These are phyloP conservation scores for Neolentinus lepideus DNA, from an alignment of 1,284 basidiomycete genomes.

Conservation along the genomic window DNA sequence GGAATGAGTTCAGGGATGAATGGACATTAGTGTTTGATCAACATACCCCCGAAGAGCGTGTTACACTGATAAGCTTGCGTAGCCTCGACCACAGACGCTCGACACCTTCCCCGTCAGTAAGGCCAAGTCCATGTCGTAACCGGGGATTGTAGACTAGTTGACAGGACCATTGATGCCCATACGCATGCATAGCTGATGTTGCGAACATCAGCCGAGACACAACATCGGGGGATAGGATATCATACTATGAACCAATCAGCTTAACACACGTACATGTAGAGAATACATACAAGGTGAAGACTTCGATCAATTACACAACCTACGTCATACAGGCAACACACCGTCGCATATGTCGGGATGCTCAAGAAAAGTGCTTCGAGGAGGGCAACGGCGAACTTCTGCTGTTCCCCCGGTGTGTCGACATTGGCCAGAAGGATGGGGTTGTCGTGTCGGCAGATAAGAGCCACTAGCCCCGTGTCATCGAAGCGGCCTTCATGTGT, in stretches of 20 bases:
- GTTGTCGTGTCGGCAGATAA: slow-evolving; percentile 25
- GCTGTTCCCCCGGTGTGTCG: slow-evolving; percentile 22
- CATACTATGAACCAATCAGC: slow-evolving; percentile 19
- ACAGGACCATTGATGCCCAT: slow-evolving; percentile 26
- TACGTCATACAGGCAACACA: slow-evolving; percentile 24
- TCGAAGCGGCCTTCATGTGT: slow-evolving; percentile 22
- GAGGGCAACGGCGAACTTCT: slow-evolving; percentile 19
- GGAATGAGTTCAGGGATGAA: neutral
- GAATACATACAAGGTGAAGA: too few relatives aligned
- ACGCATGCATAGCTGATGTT: slow-evolving; percentile 25
- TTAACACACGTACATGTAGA: too few relatives aligned
- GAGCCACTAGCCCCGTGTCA: slow-evolving; percentile 24
- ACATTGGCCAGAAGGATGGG: slow-evolving; percentile 24
- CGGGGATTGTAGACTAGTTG: slow-evolving; percentile 24
- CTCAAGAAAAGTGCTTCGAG: slow-evolving; percentile 18
- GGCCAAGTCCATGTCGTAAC: slow-evolving; percentile 20
- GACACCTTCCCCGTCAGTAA: slow-evolving; percentile 27
- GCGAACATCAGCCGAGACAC: slow-evolving; percentile 18
- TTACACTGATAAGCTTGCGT: too few relatives aligned
- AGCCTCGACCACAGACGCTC: slow-evolving; percentile 24
- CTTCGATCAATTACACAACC: slow-evolving; percentile 20
- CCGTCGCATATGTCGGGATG: slow-evolving; percentile 13
- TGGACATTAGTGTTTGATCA: neutral
- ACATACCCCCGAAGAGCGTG: neutral
- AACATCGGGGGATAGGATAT: slow-evolving; percentile 14